These are phyloP conservation scores for Malus hybrid DNA, from an alignment of 331 rosid genomes.

Conservation along the genomic window DNA sequence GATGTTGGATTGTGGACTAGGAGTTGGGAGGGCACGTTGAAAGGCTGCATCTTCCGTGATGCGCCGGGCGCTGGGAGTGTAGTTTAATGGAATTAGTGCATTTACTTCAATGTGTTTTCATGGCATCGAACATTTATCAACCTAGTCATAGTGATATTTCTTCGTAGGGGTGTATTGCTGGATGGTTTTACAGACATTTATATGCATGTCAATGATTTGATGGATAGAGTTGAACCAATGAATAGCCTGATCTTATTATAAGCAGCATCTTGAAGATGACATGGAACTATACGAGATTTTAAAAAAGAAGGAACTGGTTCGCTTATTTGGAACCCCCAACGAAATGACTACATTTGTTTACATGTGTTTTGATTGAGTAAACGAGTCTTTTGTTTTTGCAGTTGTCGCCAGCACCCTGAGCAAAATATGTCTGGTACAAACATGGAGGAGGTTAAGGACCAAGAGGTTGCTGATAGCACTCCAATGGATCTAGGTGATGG, in stretches of 20 bases:
- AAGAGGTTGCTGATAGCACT: constrained; percentile 31
- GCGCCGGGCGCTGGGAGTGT: not conserved
- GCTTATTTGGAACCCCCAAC: not conserved
- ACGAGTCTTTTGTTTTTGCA: constrained; percentile 12
- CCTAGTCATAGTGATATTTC: not conserved
- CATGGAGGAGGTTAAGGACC: constrained; percentile 45
- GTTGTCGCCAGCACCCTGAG: constrained; percentile 14
- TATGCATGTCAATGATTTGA: not conserved
- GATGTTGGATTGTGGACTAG: not conserved
- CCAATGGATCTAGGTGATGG: constrained; percentile 30
- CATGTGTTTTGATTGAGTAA: constrained; percentile 2
- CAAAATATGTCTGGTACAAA: constrained; percentile 50
- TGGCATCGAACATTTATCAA: not conserved
- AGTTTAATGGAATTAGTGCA: not conserved
- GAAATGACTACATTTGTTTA: not conserved
- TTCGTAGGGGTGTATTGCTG: not conserved
- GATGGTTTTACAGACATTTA: not conserved
- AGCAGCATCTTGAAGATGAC: too few species aligned
- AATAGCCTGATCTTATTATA: not conserved
- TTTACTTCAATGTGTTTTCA: not conserved
- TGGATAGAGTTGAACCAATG: not conserved
- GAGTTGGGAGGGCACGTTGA: not conserved
- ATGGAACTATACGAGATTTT: not conserved
- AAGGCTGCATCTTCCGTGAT: not conserved
- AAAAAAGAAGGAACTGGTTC: not conserved